A percentile compares a stretch with the other conserved stretches of the same genome.
phyloP scores from a whole-genome alignment of 805 yeast genomes.

The Candida saitoana region DNA sequence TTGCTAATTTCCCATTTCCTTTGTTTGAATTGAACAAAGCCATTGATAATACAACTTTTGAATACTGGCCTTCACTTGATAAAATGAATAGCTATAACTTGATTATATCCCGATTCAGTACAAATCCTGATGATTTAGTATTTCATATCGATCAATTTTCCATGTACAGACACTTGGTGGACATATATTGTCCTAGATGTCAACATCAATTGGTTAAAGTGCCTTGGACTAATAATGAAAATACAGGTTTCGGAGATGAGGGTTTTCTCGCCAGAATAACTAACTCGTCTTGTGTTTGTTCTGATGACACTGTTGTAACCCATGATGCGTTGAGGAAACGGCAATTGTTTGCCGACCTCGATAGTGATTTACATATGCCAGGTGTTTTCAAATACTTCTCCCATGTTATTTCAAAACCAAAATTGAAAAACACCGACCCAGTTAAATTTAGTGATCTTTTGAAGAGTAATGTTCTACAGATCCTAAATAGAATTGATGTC shows the following conservation, averaged over 20 bases:
- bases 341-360: slow-evolving; percentile 7
- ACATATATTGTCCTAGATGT: slow-evolving; percentile 3
- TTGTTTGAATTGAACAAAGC: slow-evolving; percentile 9
- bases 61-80: slow-evolving; percentile 4
- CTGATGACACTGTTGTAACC: background rate
- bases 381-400: slow-evolving; percentile 9
- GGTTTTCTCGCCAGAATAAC: background rate
- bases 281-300: background rate
- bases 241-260: slow-evolving; percentile 6
- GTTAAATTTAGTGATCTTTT: background rate
- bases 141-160: slow-evolving; percentile 1
- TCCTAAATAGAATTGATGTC: slow-evolving; percentile 2
- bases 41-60: slow-evolving; percentile 10
- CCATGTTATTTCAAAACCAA: slow-evolving; percentile 1
- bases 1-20: slow-evolving; percentile 11
- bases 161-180: slow-evolving; percentile 1
- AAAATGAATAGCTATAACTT: background rate
- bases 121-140: background rate
- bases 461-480: background rate
- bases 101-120: background rate
- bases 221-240: slow-evolving; percentile 4
- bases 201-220: background rate
- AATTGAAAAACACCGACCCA: background rate
- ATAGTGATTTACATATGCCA: slow-evolving; percentile 1
- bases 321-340: slow-evolving; percentile 7